Base-by-base conservation (phyloP, 2,329 filamentous ascomycete species). In the Pestalotiopsis sp. region DNA sequence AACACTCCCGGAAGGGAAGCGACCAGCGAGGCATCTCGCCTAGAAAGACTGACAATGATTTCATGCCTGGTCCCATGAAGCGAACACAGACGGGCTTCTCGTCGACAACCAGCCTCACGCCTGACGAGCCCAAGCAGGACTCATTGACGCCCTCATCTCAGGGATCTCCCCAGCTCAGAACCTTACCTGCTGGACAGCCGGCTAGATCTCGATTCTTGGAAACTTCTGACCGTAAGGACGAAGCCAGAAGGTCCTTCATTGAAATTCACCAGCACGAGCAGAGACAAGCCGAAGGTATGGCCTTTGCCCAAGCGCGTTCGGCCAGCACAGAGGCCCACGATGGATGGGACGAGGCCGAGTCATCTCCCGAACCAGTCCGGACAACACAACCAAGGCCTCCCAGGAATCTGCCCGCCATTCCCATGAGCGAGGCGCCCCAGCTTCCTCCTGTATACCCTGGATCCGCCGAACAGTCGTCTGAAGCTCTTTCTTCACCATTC, bases 251-350 rank as follows among this genome's bases (percentile, higher is more conserved):
- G 68, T 90, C 87, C 0, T 88, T 87, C 72, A 88, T 90, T 68
- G 87, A 87, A 75, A 82, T 83, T 20, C 87, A 87, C 71, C 86
- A 85, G 74, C 87, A 87, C 3, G 82, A 90, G 74, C 90, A 91
- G 85, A 84, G 88, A 49, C 80, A 86, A 73, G 88, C 86, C 4
- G 89, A 91, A 75, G 89, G 87, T 2, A 82, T 83, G 73, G 88
- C 87, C 7, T 85, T 91, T 70, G 83, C 87, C 7, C 83, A 87
- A 69, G 87, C 87, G 14, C 80, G 82, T 41, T 77, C 79, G 61
- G 75, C 74, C 57, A 77, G 73, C 70, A 72, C 70, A 36, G 75
- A 78, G 74, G 70, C 79, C 70, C 72, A 77, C 65, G 74, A 77
- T 17, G 74, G 78, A 5, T 78, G 75, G 75, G 76, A 78, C 12